Evolutionary conservation across 768 basidiomycete species (phyloP), one percentile per base, ranked within the genome.

Genomic region (Lepiota subincarnata): DNA sequence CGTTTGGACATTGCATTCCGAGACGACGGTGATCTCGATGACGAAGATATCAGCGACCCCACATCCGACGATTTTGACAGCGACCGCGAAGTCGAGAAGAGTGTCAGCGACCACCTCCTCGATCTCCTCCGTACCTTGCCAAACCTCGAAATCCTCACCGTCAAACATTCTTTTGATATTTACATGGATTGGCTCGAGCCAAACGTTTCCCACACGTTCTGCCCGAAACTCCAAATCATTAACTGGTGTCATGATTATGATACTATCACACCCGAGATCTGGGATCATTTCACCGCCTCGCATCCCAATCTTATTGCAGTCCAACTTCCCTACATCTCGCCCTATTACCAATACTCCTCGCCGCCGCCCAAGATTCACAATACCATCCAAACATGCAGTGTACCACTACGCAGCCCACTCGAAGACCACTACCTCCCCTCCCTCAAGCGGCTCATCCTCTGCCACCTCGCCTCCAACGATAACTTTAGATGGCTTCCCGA

Each of bases 91-190:
- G 20, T 55, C 6, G 28, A 26, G 14, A 1, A 44, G 7, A 40
- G 40, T 4, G 44, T 35, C 3, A 38, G 54, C 12, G 26, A 46
- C 10, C 35, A 53, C 14, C 38, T 66, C 18, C 48, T 57, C 13
- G 35, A 37, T 20, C 58, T 64, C 38, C 22, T 64, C 19, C 20
- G 37, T 1, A 54, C 40, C 20, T 37, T 66, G 6, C 56, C 56
- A 11, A 64, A 62, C 44, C 62, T 66, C 16, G 52, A 57, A 14
- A 56, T 63, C 19, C 43, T 64, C 41, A 61, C 59, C 6, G 59
- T 66, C 41, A 59, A 47, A 2, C 22, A 55, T 1, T 48, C 49
- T 22, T 54, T 50, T 1, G 53, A 59, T 22, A 49, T 53, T 5
- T 57, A 44, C 24, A 24, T 5, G 2, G 24, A 24, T 39, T 45